Percentiles rank a stretch among this genome's conserved stretches.
Evolutionary conservation across 108 stramenopile genomes (phyloP).

Genomic region (Pseudonitzschia multistriata): DNA sequence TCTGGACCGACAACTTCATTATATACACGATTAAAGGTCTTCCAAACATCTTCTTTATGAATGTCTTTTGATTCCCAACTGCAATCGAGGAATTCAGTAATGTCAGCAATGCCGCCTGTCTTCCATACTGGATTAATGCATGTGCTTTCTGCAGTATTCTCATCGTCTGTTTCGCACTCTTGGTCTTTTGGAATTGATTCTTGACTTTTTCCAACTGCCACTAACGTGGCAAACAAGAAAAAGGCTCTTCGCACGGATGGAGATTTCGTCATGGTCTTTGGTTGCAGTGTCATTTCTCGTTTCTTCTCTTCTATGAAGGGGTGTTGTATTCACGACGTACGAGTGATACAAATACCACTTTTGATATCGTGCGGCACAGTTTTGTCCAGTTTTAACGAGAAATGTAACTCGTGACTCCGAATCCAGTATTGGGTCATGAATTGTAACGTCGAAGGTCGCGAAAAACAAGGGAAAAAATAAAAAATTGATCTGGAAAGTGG

Average conservation of each 20-base stretch:
- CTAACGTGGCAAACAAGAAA: neutral
- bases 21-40: constrained; percentile 16
- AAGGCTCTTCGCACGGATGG: neutral
- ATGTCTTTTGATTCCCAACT: constrained; percentile 7
- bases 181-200: neutral
- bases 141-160: neutral
- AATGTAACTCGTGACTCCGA: too few species aligned
- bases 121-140: constrained; percentile 1
- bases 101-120: neutral
- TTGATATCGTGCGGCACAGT: too few species aligned
- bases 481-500: too few species aligned
- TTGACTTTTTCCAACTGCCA: neutral
- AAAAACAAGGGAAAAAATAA: too few species aligned
- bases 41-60: constrained; percentile 20
- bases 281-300: neutral
- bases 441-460: too few species aligned
- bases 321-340: too few species aligned
- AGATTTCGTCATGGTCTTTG: neutral
- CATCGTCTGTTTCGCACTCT: constrained; percentile 9
- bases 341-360: too few species aligned
- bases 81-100: neutral
- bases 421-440: too few species aligned
- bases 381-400: too few species aligned
- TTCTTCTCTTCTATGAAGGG: neutral
- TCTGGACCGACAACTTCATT: constrained; percentile 1